These are phyloP conservation scores for Durio zibethinus DNA, from an alignment of 345 rosid species.

Conservation along the genomic window DNA sequence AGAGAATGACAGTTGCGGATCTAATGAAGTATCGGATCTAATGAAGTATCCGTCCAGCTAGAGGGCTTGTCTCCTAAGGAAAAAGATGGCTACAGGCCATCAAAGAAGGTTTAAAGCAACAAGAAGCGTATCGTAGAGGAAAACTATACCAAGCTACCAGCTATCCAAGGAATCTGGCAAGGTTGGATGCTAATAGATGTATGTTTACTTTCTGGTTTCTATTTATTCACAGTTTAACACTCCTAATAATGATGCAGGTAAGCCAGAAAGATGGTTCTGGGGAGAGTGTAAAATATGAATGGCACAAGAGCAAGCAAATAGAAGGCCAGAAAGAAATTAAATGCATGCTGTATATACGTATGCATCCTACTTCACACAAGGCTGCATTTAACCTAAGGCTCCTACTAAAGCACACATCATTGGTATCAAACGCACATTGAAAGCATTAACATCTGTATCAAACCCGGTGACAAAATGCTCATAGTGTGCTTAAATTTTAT, in stretches of 20 bases:
- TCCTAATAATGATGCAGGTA: slow-evolving; percentile 28
- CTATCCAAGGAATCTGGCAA: slow-evolving; percentile 35
- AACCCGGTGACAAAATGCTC: not conserved
- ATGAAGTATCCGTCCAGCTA: slow-evolving; percentile 55
- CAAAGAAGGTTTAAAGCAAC: slow-evolving; percentile 30
- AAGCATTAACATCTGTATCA: not conserved
- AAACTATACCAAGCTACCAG: slow-evolving; percentile 55
- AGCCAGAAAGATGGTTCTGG: slow-evolving; percentile 33
- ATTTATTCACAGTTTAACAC: not conserved
- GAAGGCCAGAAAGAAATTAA: slow-evolving; percentile 29
- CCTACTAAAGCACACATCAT: not conserved
- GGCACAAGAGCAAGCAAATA: slow-evolving; percentile 28
- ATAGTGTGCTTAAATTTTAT: not conserved
- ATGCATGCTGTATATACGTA: not conserved
- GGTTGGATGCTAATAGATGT: slow-evolving; percentile 28
- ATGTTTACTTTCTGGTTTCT: not conserved
- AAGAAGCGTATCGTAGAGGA: slow-evolving; percentile 42
- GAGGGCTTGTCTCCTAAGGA: slow-evolving; percentile 33
- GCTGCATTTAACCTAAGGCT: not conserved
- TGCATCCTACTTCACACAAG: not conserved
- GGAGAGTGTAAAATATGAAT: slow-evolving; percentile 31
- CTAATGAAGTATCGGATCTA: slow-evolving; percentile 84
- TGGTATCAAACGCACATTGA: not conserved
- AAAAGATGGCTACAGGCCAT: slow-evolving; percentile 22
- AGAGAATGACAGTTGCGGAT: slow-evolving; percentile 86